Conservation (phyloP, 2,329 filamentous ascomycete species). For the Xylaria arbuscula region DNA sequence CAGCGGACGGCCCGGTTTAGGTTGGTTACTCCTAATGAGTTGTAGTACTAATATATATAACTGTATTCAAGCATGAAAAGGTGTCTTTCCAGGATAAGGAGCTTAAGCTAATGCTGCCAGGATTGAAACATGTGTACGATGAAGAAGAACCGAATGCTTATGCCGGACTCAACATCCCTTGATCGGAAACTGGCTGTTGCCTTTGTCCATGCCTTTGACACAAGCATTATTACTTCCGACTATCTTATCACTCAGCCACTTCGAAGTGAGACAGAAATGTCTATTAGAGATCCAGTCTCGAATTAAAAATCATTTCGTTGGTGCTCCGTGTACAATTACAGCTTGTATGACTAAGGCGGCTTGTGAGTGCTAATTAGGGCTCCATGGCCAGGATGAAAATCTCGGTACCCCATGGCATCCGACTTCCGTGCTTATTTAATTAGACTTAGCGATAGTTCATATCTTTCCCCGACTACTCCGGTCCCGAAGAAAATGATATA, state of each 20-base stretch:
- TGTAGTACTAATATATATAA: too few species aligned
- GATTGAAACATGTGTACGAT: neutral
- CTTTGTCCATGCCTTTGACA: neutral
- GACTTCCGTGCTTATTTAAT: too few species aligned
- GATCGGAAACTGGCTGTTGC: neutral
- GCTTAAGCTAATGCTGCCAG: too few species aligned
- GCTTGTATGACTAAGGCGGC: too few species aligned
- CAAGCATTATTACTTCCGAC: neutral
- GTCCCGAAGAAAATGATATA: too few species aligned
- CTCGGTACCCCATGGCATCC: too few species aligned
- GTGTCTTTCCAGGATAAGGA: too few species aligned
- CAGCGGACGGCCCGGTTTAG: slow-evolving; percentile 52
- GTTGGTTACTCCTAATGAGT: too few species aligned
- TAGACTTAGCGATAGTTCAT: too few species aligned
- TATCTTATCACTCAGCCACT: neutral
- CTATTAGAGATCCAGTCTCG: neutral
- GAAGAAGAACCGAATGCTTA: neutral
- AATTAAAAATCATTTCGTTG: neutral
- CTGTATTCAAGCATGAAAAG: too few species aligned
- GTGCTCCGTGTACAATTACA: neutral
- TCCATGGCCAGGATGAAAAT: neutral
- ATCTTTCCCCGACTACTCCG: too few species aligned
- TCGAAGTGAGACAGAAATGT: neutral
- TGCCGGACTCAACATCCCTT: neutral
- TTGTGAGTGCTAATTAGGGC: neutral